A percentile compares a stretch with the other conserved stretches of the same genome.
phyloP scores from a whole-genome alignment of 441 rosid genomes.

The Flueggea neowawraea region DNA sequence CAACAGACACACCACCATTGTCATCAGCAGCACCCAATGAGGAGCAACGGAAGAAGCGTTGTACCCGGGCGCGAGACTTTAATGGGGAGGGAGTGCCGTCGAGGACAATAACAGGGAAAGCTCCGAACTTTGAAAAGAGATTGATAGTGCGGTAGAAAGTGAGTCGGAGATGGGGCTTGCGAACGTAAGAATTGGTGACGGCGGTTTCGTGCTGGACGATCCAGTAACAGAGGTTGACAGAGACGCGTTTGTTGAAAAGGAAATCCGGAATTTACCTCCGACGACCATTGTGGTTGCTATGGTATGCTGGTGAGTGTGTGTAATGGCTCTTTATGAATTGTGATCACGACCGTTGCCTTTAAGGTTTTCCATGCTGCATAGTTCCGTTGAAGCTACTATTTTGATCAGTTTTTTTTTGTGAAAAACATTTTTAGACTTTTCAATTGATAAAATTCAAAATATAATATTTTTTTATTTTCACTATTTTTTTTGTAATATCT shows the following conservation, averaged over 20 bases:
- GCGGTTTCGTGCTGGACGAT: slow-evolving; percentile 86
- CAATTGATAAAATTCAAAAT: no score
- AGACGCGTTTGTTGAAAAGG: slow-evolving; percentile 71
- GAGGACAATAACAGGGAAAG: slow-evolving; percentile 73
- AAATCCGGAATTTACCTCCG: slow-evolving; percentile 72
- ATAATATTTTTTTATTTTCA: no score
- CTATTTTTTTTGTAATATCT: no score
- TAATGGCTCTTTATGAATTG: no score
- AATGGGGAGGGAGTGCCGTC: slow-evolving; percentile 89
- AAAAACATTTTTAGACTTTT: no score
- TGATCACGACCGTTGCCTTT: no score
- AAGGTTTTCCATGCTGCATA: no score
- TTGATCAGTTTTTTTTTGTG: no score
- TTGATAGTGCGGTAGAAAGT: slow-evolving; percentile 87
- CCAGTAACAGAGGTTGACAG: slow-evolving; percentile 90
- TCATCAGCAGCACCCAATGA: slow-evolving; percentile 33
- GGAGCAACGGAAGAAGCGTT: slow-evolving; percentile 51
- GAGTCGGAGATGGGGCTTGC: slow-evolving; percentile 73
- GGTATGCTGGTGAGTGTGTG: no score
- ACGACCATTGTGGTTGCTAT: slow-evolving; percentile 46
- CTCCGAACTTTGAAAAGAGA: slow-evolving; percentile 92
- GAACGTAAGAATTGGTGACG: slow-evolving; percentile 27
- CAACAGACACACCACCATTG: slow-evolving; percentile 52
- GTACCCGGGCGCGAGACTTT: slow-evolving; percentile 65
- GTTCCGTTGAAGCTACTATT: no score